Conservation (phyloP, 2,329 filamentous ascomycete species). For the Sporothrix mexicana region DNA sequence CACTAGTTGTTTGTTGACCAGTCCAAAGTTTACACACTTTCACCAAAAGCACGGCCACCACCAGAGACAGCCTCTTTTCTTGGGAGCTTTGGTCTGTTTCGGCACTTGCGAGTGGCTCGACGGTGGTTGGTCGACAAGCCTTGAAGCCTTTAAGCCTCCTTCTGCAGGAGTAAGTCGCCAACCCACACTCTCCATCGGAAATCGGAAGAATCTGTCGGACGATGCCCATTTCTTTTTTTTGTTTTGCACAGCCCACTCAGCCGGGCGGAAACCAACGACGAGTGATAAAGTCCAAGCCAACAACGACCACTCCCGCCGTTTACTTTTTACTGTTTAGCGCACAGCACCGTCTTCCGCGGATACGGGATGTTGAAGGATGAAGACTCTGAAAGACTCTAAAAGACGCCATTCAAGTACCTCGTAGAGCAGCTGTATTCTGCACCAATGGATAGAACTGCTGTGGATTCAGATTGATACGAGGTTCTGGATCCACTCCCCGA, state of each 20-base stretch:
- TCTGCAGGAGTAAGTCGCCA: neutral
- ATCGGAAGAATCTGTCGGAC: slow-evolving; percentile 8
- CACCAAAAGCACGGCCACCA: neutral
- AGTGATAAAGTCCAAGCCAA: no score
- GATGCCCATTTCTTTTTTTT: neutral
- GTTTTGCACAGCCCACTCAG: slow-evolving; percentile 16
- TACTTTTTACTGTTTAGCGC: neutral
- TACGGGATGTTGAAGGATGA: neutral
- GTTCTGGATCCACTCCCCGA: neutral
- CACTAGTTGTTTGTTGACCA: neutral
- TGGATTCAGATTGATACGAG: slow-evolving; percentile 19
- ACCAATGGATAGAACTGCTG: neutral
- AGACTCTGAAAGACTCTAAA: neutral
- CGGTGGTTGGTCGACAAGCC: neutral
- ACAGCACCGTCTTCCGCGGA: neutral
- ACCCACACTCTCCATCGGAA: slow-evolving; percentile 13
- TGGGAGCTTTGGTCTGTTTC: neutral
- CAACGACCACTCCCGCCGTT: neutral
- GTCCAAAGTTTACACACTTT: neutral
- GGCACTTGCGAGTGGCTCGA: neutral
- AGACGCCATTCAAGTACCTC: neutral
- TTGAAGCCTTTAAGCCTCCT: no score
- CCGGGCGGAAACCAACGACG: neutral
- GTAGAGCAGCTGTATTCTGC: neutral
- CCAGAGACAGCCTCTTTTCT: no score